Evolutionary conservation across 1,139 yeast genomes (phyloP).

Genomic region (Candida sp.): DNA sequence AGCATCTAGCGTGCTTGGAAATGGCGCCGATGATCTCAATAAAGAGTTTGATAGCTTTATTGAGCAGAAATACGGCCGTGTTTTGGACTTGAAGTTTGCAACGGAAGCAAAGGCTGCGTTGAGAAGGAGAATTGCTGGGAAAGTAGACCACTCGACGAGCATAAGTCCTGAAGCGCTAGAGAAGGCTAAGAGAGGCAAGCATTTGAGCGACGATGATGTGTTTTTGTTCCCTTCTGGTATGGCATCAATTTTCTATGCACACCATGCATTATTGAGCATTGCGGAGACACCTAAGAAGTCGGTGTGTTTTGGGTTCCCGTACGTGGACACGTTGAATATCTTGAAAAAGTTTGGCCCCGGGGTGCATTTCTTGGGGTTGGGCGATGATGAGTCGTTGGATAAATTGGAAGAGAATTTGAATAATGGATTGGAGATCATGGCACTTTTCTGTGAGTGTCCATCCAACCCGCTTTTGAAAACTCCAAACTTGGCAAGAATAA

Average conservation of each 20-base stretch:
- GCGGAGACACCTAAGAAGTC: conserved; percentile 50
- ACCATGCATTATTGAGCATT: conserved; percentile 58
- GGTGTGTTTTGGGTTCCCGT: conserved; percentile 95
- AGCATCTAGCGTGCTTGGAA: conserved; percentile 12
- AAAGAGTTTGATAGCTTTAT: conserved; percentile 72
- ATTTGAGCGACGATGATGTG: conserved; percentile 64
- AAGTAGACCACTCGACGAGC: conserved; percentile 51
- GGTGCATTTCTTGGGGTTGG: conserved; percentile 81
- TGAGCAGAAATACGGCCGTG: conserved; percentile 92
- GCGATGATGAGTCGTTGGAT: conserved; percentile 74
- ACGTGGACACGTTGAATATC: conserved; percentile 89
- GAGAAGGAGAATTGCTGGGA: conserved; percentile 75
- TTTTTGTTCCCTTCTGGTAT: conserved; percentile 90
- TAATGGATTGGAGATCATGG: conserved; percentile 64
- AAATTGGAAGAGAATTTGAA: conserved; percentile 65
- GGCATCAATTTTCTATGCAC: conserved; percentile 90
- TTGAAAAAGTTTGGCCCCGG: conserved; percentile 91
- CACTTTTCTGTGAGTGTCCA: conserved; percentile 91
- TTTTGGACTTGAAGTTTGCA: conserved; percentile 77
- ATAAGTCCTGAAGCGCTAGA: conserved; percentile 33
- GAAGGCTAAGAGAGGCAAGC: conserved; percentile 33
- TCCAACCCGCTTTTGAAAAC: conserved; percentile 89
- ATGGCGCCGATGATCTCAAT: conserved; percentile 35
- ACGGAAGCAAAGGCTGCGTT: conserved; percentile 77
- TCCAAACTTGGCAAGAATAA: conserved; percentile 71